Base-by-base conservation (phyloP, 306 rosid species). In the Gillenia trifoliata region DNA sequence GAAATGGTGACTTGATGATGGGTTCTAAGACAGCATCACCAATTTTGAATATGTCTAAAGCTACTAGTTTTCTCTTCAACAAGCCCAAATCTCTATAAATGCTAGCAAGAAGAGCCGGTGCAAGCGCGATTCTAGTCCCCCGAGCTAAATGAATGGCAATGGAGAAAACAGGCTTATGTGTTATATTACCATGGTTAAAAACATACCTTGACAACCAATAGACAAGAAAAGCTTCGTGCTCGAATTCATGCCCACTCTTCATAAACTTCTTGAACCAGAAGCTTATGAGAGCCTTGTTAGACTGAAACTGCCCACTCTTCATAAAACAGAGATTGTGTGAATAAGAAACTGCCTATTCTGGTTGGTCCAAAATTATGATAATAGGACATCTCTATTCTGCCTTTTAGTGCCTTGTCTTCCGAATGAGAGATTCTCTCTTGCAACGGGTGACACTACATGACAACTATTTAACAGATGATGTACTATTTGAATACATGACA, bases 221-320 rank as follows among this genome's bases (percentile, higher is more conserved):
- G 20, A 66, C 77, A 26, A 88, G 82, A 43, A 88, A 85, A 11
- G 86, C 88, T 76, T 85, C 85, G 25, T 83, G 92, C 79, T 85
- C 92, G 47, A 88, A 25, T 13, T 85, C 89, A 6, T 75, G 83
- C 10, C 81, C 78, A 31, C 76, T 79, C 15, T 79, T 28, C 29
- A 69, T 30, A 28, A 86, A 78, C 41, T 31, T 10, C 45, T 34
- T 49, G 41, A 82, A 71, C 89, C 87, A 86, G 2, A 6, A 11
- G 33, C 54, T 1, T 1, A 3, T 7, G 2, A 0, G 1, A 38
- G 31, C 54, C 11, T 0, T 59, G 5, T 3, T 43, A 1, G 1
- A 4, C 2, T n/a, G n/a, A n/a, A n/a, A n/a, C n/a, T n/a, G n/a
- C n/a, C n/a, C n/a, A n/a, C n/a, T n/a, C n/a, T n/a, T n/a, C n/a